Percentiles rank a stretch among this genome's conserved stretches.
Conservation (phyloP, 352 stramenopile genomes). For the Phytophthora pisi region DNA sequence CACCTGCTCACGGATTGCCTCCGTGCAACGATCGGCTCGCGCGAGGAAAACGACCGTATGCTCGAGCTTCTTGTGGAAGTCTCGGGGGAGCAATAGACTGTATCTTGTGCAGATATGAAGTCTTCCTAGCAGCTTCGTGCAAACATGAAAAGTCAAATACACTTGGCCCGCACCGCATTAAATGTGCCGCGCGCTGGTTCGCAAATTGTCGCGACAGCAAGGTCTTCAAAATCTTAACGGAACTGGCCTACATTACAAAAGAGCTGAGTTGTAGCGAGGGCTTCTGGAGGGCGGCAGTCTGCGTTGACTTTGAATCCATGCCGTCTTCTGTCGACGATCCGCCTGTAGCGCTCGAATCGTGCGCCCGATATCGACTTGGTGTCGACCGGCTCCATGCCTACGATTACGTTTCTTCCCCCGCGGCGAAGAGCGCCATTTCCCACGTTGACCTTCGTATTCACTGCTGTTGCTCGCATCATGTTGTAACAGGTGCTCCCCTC, state of each 20-base stretch:
- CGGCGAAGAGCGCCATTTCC: background rate
- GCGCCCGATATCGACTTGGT: conserved; percentile 23
- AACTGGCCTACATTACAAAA: background rate
- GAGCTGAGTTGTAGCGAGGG: background rate
- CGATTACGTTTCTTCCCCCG: background rate
- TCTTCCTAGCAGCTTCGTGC: background rate
- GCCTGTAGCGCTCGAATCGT: conserved; percentile 42
- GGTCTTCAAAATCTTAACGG: background rate
- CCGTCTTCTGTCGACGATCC: conserved; percentile 41
- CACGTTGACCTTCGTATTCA: background rate
- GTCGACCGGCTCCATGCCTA: conserved; percentile 3
- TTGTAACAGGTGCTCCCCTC: background rate
- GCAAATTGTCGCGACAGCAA: background rate
- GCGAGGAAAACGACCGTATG: conserved; percentile 94
- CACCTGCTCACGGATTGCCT: conserved; percentile 95
- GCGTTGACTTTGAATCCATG: conserved; percentile 33
- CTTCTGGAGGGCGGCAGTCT: background rate
- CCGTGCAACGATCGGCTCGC: conserved; percentile 94
- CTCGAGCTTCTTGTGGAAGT: conserved; percentile 83
- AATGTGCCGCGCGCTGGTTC: background rate
- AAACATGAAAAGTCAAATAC: background rate
- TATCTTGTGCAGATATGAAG: background rate
- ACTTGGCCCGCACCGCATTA: background rate
- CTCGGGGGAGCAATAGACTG: conserved; percentile 53
- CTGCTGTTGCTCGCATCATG: background rate